Evolutionary conservation across 2,329 filamentous ascomycete species (phyloP).

Genomic region (Penicillium glabrum): DNA sequence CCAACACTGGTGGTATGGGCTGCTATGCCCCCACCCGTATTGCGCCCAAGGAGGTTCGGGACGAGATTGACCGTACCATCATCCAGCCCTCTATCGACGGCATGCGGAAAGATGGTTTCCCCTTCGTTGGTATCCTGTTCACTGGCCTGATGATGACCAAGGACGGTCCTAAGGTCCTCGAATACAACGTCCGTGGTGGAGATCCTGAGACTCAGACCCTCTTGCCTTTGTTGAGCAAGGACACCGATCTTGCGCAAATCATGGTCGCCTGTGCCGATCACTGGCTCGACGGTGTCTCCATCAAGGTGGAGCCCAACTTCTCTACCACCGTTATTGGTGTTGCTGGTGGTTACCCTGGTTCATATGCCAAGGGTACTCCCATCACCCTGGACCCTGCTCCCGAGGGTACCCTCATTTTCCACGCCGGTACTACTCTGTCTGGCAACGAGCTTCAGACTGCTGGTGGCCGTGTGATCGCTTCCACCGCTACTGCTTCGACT

Average conservation of each 20-base stretch:
- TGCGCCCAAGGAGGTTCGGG: constrained; percentile 71
- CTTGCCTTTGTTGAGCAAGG: constrained; percentile 70
- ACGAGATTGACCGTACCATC: constrained; percentile 74
- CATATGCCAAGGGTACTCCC: constrained; percentile 75
- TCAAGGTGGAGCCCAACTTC: constrained; percentile 68
- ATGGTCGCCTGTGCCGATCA: constrained; percentile 82
- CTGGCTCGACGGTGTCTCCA: constrained; percentile 66
- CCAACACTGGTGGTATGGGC: constrained; percentile 97
- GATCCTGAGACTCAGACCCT: constrained; percentile 91
- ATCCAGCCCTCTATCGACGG: constrained; percentile 88
- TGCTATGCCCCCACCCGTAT: constrained; percentile 91
- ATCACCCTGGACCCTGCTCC: constrained; percentile 58
- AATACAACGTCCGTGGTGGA: constrained; percentile 92
- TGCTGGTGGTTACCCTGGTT: constrained; percentile 84
- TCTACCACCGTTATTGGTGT: constrained; percentile 93
- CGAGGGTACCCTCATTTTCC: constrained; percentile 74
- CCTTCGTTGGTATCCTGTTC: constrained; percentile 47
- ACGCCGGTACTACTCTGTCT: constrained; percentile 76
- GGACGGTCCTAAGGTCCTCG: constrained; percentile 75
- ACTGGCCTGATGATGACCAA: constrained; percentile 87
- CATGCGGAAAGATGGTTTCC: constrained; percentile 72
- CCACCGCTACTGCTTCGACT: constrained; percentile 74
- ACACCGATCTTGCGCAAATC: constrained; percentile 82
- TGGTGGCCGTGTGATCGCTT: constrained; percentile 89
- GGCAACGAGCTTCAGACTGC: constrained; percentile 68